Base-by-base conservation (phyloP, 1,139 yeast genomes). In the Candida sp. region DNA sequence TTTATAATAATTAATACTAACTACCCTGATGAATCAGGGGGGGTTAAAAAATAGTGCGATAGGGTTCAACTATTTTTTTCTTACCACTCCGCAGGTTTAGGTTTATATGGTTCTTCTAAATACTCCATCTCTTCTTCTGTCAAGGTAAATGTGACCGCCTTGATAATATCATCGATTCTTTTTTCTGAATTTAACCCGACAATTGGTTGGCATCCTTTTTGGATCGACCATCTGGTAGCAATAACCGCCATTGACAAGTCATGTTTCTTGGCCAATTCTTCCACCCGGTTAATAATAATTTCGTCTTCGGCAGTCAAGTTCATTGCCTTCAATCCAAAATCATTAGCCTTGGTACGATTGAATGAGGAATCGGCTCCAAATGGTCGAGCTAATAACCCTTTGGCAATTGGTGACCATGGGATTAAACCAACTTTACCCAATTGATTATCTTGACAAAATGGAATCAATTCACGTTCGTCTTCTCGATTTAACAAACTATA, bases 381-480 rank as follows among this genome's bases (percentile, higher is more conserved):
- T 9, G 81, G 78, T 49, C 77, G 63, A 7, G 81, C 68, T 36
- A 77, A 62, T 0, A 70, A 22, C 4, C 81, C 82, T 49, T 75
- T 58, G 7, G 77, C 79, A 48, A 68, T 60, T 19, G 82, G 81
- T 8, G 78, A 71, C 77, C 77, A 77, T 6, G 82, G 81, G 43
- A 75, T 68, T 29, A 77, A 43, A 0, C 79, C 81, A 30, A 77
- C 78, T 22, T 74, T 71, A 5, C 77, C 60, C 19, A 49, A 40
- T 21, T 45, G 47, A 34, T 46, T 46, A 5, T 44, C 29, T 36
- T 49, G 33, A 54, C 82, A 77, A 60, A 64, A 81, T 23, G 77
- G 80, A 49, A 69, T 76, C 78, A 80, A 70, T 53, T 81, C 86
- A 33, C 77, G 61, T 55, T 81, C 87, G 43, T 81, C 85, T 54